phyloP scores from a whole-genome alignment of 352 stramenopile genomes.

The Pythium graminicola region DNA sequence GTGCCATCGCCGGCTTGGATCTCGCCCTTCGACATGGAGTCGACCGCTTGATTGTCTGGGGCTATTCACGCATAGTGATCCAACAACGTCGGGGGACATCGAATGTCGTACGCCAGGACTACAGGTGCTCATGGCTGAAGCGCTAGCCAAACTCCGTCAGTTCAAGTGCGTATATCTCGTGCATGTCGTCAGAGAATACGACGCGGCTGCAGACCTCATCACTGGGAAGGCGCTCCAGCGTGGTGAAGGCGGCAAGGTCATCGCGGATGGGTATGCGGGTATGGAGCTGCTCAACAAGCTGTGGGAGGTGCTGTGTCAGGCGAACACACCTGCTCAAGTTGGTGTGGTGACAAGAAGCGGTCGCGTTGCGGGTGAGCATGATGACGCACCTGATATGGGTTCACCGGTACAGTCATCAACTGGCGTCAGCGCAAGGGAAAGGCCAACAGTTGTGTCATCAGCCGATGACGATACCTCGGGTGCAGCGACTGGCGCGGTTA shows the following conservation, averaged over 20 bases:
- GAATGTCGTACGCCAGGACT: constrained; percentile 16
- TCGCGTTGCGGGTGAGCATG: not conserved
- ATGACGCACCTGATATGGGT: not conserved
- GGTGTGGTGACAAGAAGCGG: not conserved
- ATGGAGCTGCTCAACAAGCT: constrained; percentile 1
- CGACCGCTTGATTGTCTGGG: constrained; percentile 13
- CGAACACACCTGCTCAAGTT: not conserved
- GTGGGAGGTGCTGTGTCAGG: not conserved
- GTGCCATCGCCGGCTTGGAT: not conserved
- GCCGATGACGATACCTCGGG: not conserved
- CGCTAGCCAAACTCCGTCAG: not conserved
- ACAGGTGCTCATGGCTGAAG: constrained; percentile 4
- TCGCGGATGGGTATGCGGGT: not conserved
- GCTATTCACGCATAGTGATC: constrained; percentile 18
- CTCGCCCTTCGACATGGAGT: constrained; percentile 1
- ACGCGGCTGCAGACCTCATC: constrained; percentile 14
- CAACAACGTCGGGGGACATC: constrained; percentile 22
- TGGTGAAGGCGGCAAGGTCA: not conserved
- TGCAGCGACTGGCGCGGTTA: not conserved
- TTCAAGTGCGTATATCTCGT: constrained; percentile 2
- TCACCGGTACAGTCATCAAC: not conserved
- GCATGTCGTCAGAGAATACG: constrained; percentile 13
- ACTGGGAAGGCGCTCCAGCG: constrained; percentile 9
- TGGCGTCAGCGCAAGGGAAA: not conserved
- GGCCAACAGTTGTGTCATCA: not conserved